These are phyloP conservation scores for Cryoendolithus antarcticus DNA, from an alignment of 2,329 filamentous ascomycete species.

Conservation along the genomic window DNA sequence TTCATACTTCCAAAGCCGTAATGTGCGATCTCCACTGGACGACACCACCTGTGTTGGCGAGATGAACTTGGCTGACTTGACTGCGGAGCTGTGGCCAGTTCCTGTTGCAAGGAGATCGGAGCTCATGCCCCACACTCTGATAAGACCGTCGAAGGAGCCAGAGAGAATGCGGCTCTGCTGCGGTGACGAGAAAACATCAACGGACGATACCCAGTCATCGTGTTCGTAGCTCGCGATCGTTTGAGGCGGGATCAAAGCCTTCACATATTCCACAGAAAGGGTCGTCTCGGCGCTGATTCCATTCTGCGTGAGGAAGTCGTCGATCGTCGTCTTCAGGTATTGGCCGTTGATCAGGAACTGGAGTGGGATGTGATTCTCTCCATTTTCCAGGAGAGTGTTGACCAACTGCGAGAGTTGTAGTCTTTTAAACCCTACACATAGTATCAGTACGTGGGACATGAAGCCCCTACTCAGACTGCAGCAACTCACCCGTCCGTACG, in stretches of 20 bases:
- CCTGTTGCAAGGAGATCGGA: slow-evolving; percentile 73
- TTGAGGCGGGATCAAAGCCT: slow-evolving; percentile 75
- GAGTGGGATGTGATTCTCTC: slow-evolving; percentile 10
- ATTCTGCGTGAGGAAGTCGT: slow-evolving; percentile 76
- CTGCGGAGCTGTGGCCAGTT: slow-evolving; percentile 56
- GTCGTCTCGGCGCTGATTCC: slow-evolving; percentile 83
- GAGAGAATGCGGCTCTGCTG: slow-evolving; percentile 64
- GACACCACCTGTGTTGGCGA: slow-evolving; percentile 69
- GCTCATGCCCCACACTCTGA: slow-evolving; percentile 81
- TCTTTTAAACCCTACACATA: slow-evolving; percentile 37
- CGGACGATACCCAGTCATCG: slow-evolving; percentile 87
- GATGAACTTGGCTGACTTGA: slow-evolving; percentile 76
- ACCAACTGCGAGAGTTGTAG: slow-evolving; percentile 51
- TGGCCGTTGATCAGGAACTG: slow-evolving; percentile 94
- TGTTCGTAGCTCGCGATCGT: slow-evolving; percentile 91
- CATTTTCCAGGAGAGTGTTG: slow-evolving; percentile 46
- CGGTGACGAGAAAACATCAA: slow-evolving; percentile 60
- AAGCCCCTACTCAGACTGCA: too few species aligned
- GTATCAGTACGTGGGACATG: slow-evolving; percentile 5
- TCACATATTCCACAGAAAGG: slow-evolving; percentile 82
- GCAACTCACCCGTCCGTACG: slow-evolving; percentile 41
- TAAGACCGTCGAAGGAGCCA: slow-evolving; percentile 80
- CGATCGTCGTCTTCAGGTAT: slow-evolving; percentile 77
- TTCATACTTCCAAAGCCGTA: slow-evolving; percentile 81
- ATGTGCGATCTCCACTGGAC: slow-evolving; percentile 68